Conservation (phyloP, 108 stramenopile genomes). For the Nitzschia sp. region DNA sequence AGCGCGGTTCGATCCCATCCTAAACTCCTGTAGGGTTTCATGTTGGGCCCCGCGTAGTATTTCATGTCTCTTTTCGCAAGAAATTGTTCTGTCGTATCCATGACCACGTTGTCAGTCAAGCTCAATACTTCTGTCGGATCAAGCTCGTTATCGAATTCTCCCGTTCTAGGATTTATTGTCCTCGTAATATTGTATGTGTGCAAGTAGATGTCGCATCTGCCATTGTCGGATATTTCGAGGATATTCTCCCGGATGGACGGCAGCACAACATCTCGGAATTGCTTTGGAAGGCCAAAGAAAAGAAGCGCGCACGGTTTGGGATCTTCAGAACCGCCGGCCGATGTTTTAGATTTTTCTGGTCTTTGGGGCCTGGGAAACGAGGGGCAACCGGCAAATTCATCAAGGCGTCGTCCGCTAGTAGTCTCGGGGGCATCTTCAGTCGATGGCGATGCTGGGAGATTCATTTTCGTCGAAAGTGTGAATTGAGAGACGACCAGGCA, state of each 20-base stretch:
- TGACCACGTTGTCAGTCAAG: slow-evolving; percentile 1
- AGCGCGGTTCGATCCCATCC: background rate
- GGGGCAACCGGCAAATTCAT: background rate
- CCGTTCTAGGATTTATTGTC: background rate
- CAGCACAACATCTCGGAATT: slow-evolving; percentile 31
- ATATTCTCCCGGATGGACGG: slow-evolving; percentile 38
- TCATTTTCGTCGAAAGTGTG: too few species aligned
- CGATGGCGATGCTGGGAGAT: too few species aligned
- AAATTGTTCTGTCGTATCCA: background rate
- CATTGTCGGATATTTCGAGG: slow-evolving; percentile 35
- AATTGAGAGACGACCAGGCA: too few species aligned
- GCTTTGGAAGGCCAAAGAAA: slow-evolving; percentile 35
- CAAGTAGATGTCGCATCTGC: slow-evolving; percentile 36
- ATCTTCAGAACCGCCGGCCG: background rate
- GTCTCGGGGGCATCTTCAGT: too few species aligned
- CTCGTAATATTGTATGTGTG: slow-evolving; percentile 26
- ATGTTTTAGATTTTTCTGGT: background rate
- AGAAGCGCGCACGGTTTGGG: slow-evolving; percentile 31
- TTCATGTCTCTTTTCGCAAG: slow-evolving; percentile 7
- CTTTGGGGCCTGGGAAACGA: too few species aligned
- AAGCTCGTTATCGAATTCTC: slow-evolving; percentile 3
- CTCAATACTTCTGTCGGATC: background rate
- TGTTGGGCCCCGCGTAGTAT: slow-evolving; percentile 4
- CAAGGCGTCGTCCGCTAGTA: background rate
- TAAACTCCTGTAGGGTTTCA: slow-evolving; percentile 5